Conservation (phyloP, 257 asterid species). For the Fraxinus quadrangulata region DNA sequence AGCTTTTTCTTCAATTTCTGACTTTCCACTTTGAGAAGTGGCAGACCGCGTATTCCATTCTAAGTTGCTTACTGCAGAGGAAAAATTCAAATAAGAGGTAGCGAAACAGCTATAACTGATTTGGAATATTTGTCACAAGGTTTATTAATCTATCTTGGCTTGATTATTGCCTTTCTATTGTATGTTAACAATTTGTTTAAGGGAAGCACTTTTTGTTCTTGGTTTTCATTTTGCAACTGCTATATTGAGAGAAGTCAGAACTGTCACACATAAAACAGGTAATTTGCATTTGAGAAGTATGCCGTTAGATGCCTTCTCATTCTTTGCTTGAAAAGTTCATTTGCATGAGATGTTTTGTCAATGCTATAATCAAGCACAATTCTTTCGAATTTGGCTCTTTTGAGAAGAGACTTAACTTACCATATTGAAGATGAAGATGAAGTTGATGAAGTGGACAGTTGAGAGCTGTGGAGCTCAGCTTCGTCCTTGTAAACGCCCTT, state of each 20-base stretch:
- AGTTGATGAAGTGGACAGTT: not conserved
- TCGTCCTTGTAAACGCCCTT: not conserved
- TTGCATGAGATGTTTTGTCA: not conserved
- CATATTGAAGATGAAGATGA: not conserved
- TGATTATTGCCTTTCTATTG: not conserved
- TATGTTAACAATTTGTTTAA: not conserved
- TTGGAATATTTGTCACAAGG: not conserved
- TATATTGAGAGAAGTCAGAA: too few species aligned
- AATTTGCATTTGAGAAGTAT: not conserved
- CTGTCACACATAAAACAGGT: not conserved
- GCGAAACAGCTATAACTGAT: too few species aligned
- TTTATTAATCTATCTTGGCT: not conserved
- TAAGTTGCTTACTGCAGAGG: not conserved
- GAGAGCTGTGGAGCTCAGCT: not conserved
- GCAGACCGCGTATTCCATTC: not conserved
- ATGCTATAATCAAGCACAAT: not conserved
- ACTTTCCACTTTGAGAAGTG: not conserved
- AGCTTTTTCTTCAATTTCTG: not conserved
- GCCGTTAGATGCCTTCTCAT: not conserved
- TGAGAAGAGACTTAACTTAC: too few species aligned
- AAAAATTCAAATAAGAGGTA: not conserved
- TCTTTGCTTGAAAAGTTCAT: not conserved
- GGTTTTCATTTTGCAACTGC: not conserved
- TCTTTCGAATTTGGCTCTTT: too few species aligned
- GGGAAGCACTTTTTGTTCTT: not conserved